Evolutionary conservation across 192 early-diverging fungal species (phyloP), one percentile per base, ranked within the genome.

Genomic region (Lobulomyces angularis): DNA sequence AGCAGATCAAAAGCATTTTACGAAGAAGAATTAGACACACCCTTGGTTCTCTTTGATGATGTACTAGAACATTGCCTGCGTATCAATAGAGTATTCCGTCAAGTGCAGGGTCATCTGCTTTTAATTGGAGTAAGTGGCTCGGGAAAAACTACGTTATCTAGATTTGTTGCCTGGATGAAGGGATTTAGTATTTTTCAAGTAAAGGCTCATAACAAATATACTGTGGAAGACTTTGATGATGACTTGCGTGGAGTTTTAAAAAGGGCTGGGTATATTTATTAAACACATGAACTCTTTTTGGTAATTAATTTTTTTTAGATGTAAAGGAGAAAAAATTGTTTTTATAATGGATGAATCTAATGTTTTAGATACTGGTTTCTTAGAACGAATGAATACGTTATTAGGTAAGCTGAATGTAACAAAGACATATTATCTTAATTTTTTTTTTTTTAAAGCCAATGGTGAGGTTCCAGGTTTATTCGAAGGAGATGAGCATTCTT

Each of bases 161-260:
- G 96, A 3, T 99, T 99, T 50, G 94, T 93, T n/a, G 93, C 93
- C 0, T 99, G 96, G 96, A 88, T 99, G 89, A 99, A 99, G 56
- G 94, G 94, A 23, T 60, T 97, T 21, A 68, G 74, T 35, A 84
- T 97, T 21, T 85, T 89, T 72, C 94, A 99, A 58, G 83, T 96
- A 62, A 88, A 92, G 61, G 92, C 86, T n/a, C 90, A 99, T 58
- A 86, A 85, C 61, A 84, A 92, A 54, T 99, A 99, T 59, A 68
- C 83, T 1, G 90, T 80, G 4, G 82, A 77, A 8, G 96, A 97
- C 58, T 99, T 99, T 67, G 97, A 99, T 61, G 93, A 97, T 19
- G 97, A 99, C 62, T 62, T 99, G 35, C 71, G 92, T 23, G 59
- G 55, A 4, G 89, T 99, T 5, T 71, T 99, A 35, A 64, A 88